A percentile compares a stretch with the other conserved stretches of the same genome.
Evolutionary conservation across 129 eudicot species (phyloP).

Genomic region (Chrysanthemum seticuspe): DNA sequence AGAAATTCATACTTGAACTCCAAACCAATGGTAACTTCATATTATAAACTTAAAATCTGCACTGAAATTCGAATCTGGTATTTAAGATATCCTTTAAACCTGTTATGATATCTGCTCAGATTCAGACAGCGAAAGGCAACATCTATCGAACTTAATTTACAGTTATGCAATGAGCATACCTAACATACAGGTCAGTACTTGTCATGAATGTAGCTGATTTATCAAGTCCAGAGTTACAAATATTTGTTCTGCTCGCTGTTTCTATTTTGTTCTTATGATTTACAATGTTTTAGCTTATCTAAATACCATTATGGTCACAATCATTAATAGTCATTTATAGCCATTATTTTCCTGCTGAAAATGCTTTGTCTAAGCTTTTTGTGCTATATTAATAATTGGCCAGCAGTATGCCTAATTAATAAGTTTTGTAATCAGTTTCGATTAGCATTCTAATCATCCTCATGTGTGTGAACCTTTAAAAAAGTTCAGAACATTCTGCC

Average conservation of each 20-base stretch:
- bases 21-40: constrained; percentile 45
- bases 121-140: constrained; percentile 49
- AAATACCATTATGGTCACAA: too few species aligned
- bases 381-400: too few species aligned
- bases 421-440: too few species aligned
- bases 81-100: background rate
- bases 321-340: too few species aligned
- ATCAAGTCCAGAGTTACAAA: constrained; percentile 25
- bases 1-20: constrained; percentile 52
- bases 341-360: too few species aligned
- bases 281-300: too few species aligned
- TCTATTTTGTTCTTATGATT: background rate
- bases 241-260: background rate
- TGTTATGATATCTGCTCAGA: constrained; percentile 5
- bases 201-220: constrained; percentile 45
- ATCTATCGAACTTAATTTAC: constrained; percentile 58
- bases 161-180: constrained; percentile 60
- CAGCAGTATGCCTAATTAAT: too few species aligned
- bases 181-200: constrained; percentile 69
- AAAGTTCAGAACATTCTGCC: too few species aligned
- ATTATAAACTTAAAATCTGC: background rate
- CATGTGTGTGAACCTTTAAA: too few species aligned
- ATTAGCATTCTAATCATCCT: too few species aligned
- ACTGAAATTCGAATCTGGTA: constrained; percentile 3
- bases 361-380: too few species aligned